A percentile compares a stretch with the other conserved stretches of the same genome.
These are phyloP conservation scores for Geoglossum glabrum DNA, from an alignment of 495 filamentous ascomycete species.

Conservation along the genomic window DNA sequence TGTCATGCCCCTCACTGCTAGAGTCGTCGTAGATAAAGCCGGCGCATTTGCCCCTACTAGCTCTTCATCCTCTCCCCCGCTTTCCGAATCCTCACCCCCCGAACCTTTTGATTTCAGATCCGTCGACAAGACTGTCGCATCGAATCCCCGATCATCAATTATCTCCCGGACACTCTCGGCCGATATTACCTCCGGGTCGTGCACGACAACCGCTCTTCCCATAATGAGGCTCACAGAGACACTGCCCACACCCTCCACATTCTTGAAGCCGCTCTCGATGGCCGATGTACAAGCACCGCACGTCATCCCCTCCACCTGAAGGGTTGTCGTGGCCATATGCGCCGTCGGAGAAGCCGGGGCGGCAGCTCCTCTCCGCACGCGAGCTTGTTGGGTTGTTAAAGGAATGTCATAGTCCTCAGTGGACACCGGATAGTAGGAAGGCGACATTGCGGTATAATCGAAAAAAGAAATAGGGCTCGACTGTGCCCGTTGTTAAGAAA, in stretches of 20 bases:
- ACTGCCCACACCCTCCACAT: conserved; percentile 53
- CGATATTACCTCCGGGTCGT: conserved; percentile 57
- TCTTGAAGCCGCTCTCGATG: conserved; percentile 67
- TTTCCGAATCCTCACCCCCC: conserved; percentile 1
- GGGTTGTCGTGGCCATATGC: conserved; percentile 75
- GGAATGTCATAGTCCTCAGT: conserved; percentile 7
- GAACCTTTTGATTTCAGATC: conserved; percentile 25
- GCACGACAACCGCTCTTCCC: conserved; percentile 75
- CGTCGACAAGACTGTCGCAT: conserved; percentile 73
- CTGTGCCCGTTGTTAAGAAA: background rate
- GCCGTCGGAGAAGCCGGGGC: conserved; percentile 12
- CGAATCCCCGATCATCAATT: conserved; percentile 89
- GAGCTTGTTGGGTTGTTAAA: background rate
- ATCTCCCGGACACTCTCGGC: conserved; percentile 58
- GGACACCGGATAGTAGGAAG: conserved; percentile 8
- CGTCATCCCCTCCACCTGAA: conserved; percentile 85
- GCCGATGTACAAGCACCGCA: conserved; percentile 82
- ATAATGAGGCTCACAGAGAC: conserved; percentile 86
- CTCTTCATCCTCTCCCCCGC: conserved; percentile 10
- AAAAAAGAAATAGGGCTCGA: background rate
- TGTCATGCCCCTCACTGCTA: conserved; percentile 93
- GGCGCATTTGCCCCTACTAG: background rate
- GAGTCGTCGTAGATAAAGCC: conserved; percentile 46
- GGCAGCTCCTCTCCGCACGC: background rate
- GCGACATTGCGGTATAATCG: conserved; percentile 2